Base-by-base conservation (phyloP, 1,139 yeast genomes). In the Debaryomyces coudertii region DNA sequence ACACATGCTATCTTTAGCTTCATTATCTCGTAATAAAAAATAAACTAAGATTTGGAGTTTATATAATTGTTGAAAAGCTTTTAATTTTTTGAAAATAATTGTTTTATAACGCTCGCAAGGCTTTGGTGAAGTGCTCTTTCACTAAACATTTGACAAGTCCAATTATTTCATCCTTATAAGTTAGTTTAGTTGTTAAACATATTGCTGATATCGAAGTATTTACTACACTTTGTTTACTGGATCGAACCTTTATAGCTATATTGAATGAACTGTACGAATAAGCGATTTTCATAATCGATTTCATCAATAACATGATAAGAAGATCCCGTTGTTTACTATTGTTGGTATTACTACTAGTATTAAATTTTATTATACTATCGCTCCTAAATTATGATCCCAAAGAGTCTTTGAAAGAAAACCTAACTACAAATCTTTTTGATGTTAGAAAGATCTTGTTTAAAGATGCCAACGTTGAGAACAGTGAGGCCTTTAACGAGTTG, bases 1-100 rank as follows among this genome's bases (percentile, higher is more conserved):
- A 88, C 71, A 15, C 83, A 74, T 0, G 92, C 95, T 5, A 88
- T 73, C 47, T 79, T 73, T 2, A 66, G 46, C 44, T 55, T 63
- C 67, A 64, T 65, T 11, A 11, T 33, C n/a, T 5, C n/a, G 8
- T 33, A 20, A 11, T 7, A 11, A 33, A n/a, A 11, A n/a, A 5
- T n/a, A 12, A 8, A 11, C 28, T 25, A 31, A 31, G 22, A 31
- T 7, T 7, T 16, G 22, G 12, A 18, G 14, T 33, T 33, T 20
- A 5, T 20, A n/a, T 20, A 9, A 33, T 20, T 33, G 36, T n/a
- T 29, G 2, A 29, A 5, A 15, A 8, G 24, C 23, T 18, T 16
- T 31, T 6, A 11, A 33, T 18, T 33, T 33, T 33, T 33, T 6
- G 23, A 11, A 33, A 33, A 30, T 18, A 33, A 33, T 33, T 18